A percentile compares a stretch with the other conserved stretches of the same genome.
These are phyloP conservation scores for Cyberlindnera samutprakarnensis DNA, from an alignment of 805 yeast genomes.

Conservation along the genomic window DNA sequence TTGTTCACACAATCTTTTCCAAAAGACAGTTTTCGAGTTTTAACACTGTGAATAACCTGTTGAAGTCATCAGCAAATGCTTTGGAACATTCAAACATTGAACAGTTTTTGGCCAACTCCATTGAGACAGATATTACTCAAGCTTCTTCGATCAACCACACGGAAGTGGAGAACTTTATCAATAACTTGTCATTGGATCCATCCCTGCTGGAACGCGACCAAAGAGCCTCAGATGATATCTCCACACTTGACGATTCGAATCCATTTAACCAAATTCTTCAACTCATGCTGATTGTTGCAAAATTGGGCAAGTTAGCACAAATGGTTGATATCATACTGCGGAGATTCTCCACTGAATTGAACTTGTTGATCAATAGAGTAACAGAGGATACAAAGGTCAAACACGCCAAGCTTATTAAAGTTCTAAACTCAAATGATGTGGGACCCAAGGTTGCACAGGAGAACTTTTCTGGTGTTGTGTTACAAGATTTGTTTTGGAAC, in stretches of 20 bases:
- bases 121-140: constrained; percentile 48
- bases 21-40: constrained; percentile 26
- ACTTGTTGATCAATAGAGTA: constrained; percentile 51
- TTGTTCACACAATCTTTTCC: constrained; percentile 61
- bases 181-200: constrained; percentile 15
- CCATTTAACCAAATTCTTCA: constrained; percentile 48
- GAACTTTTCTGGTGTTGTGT: constrained; percentile 44
- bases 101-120: constrained; percentile 46
- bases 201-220: constrained; percentile 19
- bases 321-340: constrained; percentile 48
- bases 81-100: constrained; percentile 36
- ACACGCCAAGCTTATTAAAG: constrained; percentile 37
- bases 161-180: constrained; percentile 29
- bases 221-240: constrained; percentile 15
- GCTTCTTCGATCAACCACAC: constrained; percentile 34
- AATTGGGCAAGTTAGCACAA: constrained; percentile 52
- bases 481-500: constrained; percentile 65
- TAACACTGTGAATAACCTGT: constrained; percentile 17
- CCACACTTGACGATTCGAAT: constrained; percentile 28
- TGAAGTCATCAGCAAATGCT: neutral
- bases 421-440: constrained; percentile 13
- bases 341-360: constrained; percentile 54
- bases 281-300: constrained; percentile 49
- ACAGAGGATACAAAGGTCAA: constrained; percentile 57
- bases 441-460: constrained; percentile 19